Base-by-base conservation (phyloP, 2,329 filamentous ascomycete species). In the Hypoxylon sp. region DNA sequence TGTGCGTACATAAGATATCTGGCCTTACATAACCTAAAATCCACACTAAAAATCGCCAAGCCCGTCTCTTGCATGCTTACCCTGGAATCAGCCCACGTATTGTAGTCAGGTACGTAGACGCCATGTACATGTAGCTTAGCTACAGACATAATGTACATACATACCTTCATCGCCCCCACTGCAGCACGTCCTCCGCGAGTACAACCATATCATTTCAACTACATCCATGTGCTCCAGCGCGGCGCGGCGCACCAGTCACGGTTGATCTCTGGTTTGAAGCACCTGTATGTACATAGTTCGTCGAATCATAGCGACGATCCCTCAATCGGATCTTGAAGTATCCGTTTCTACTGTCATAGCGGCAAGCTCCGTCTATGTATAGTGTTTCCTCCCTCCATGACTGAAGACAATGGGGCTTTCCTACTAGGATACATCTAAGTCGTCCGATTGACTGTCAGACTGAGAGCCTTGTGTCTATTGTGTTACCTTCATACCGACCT, bases 31-130 rank as follows among this genome's bases (percentile, higher is more conserved):
- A 70, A 74, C 70, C 65, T 70, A 68, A 66, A 73, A 67, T 73
- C 65, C 67, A 72, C 64, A 74, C 68, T 58, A 70, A 72, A 44
- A 68, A 59, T 64, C 60, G 76, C 75, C 75, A 77, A 78, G 75
- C 70, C 73, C 72, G 69, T 72, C 68, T 73, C 70, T 72, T 74
- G 72, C 71, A 73, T 74, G 49, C 64, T 60, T 35, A 71, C 64
- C 71, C 70, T 69, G 69, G 68, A 54, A 66, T 42, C 53, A 64
- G 63, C 59, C 66, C 57, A 51, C 61, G 62, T 69, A 63, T 68
- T 50, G 46, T 58, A 65, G 65, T 46, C 37, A 68, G 61, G 64
- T 70, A 70, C 64, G 54, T 65, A 60, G 55, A 40, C 48, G 33
- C 27, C 31, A 64, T 54, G 64, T 67, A 68, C 13, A 37, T 37